Percentiles rank a stretch among this genome's conserved stretches.
These are phyloP conservation scores for Raphanus hybrid DNA, from an alignment of 441 rosid species.

Conservation along the genomic window DNA sequence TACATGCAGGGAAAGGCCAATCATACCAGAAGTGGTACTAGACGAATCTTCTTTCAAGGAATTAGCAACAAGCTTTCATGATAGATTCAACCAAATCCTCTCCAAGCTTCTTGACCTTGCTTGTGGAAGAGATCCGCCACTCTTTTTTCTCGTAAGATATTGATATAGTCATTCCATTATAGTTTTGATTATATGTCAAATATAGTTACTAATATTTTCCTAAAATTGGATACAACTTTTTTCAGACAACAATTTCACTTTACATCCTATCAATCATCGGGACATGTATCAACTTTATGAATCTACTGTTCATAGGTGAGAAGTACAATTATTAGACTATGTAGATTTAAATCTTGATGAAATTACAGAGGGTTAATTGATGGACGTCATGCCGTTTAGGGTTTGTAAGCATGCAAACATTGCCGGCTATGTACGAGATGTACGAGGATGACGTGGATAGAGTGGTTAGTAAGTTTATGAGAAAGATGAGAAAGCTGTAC, in stretches of 20 bases:
- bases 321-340: background rate
- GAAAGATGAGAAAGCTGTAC: constrained; percentile 50
- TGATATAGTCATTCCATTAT: constrained; percentile 10
- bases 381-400: constrained; percentile 44
- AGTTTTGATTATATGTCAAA: background rate
- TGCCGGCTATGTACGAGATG: constrained; percentile 68
- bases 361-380: background rate
- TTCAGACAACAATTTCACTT: constrained; percentile 59
- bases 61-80: constrained; percentile 49
- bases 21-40: constrained; percentile 49
- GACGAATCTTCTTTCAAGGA: constrained; percentile 53
- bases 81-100: constrained; percentile 50
- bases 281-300: constrained; percentile 66
- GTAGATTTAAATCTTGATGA: background rate
- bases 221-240: background rate
- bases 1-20: constrained; percentile 63
- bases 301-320: constrained; percentile 78
- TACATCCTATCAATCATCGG: constrained; percentile 76
- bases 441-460: constrained; percentile 72
- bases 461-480: constrained; percentile 42
- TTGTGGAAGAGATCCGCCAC: constrained; percentile 62
- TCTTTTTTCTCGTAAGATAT: constrained; percentile 57
- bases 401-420: constrained; percentile 54
- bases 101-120: constrained; percentile 58
- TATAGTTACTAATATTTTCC: background rate